These are phyloP conservation scores for Yamadazyma taylorii DNA, from an alignment of 1,139 yeast species.

Conservation along the genomic window DNA sequence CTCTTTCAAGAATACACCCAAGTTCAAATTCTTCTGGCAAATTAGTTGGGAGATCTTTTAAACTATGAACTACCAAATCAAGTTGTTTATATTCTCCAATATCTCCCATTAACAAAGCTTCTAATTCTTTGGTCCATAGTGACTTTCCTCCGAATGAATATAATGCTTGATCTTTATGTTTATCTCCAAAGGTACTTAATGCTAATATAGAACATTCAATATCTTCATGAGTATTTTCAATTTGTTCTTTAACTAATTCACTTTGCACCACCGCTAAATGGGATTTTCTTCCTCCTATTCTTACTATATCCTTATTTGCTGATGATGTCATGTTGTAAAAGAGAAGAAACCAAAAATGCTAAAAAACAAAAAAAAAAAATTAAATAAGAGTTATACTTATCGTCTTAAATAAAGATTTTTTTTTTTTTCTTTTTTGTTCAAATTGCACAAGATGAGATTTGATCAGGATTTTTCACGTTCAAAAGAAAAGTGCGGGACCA, in stretches of 20 bases:
- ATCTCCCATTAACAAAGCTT: constrained; percentile 64
- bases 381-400: background rate
- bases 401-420: constrained; percentile 1
- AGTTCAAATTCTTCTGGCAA: constrained; percentile 87
- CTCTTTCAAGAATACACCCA: constrained; percentile 84
- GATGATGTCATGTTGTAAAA: background rate
- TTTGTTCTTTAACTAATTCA: constrained; percentile 63
- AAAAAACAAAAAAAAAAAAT: background rate
- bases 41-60: constrained; percentile 93
- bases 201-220: constrained; percentile 68
- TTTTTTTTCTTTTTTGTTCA: too few species aligned
- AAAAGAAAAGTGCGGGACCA: constrained; percentile 2
- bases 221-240: constrained; percentile 61
- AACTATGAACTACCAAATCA: constrained; percentile 89
- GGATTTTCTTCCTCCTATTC: constrained; percentile 89
- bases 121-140: constrained; percentile 94
- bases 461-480: constrained; percentile 1
- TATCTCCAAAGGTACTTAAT: constrained; percentile 85
- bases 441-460: background rate
- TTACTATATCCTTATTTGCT: constrained; percentile 17
- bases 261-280: constrained; percentile 85
- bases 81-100: constrained; percentile 67
- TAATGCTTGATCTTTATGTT: constrained; percentile 78
- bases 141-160: constrained; percentile 96
- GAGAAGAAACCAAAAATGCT: background rate